Conservation (phyloP, 208 protist species). For the Trypanosoma platydactyli region DNA sequence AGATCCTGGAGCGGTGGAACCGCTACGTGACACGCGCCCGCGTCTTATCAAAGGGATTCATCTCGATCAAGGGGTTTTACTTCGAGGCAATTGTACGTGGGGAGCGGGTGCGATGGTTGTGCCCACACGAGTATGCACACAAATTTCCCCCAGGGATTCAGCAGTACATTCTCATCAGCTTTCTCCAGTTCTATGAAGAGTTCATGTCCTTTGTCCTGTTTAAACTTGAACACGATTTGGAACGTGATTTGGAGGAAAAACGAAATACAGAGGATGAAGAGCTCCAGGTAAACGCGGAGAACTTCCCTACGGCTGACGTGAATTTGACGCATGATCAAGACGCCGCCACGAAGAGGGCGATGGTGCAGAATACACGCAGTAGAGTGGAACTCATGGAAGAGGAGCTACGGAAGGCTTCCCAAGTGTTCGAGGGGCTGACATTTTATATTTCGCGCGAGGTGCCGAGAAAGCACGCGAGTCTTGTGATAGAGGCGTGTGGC, state of each 20-base stretch:
- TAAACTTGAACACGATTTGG: constrained; percentile 92
- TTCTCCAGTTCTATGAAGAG: constrained; percentile 97
- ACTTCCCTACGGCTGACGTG: constrained; percentile 37
- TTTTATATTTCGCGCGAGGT: constrained; percentile 93
- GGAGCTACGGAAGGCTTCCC: constrained; percentile 61
- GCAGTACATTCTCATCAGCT: constrained; percentile 95
- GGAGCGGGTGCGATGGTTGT: constrained; percentile 96
- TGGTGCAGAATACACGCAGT: constrained; percentile 37
- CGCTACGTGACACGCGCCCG: constrained; percentile 83
- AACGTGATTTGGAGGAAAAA: constrained; percentile 67
- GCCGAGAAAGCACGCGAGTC: constrained; percentile 82
- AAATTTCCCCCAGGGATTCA: constrained; percentile 94
- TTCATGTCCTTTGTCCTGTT: constrained; percentile 97
- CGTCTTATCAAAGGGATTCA: constrained; percentile 94
- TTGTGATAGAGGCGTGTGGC: constrained; percentile 89
- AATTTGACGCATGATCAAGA: constrained; percentile 32
- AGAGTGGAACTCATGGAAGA: constrained; percentile 47
- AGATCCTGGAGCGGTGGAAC: constrained; percentile 76
- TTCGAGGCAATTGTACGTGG: constrained; percentile 97
- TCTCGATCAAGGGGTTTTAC: constrained; percentile 99
- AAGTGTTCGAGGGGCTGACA: constrained; percentile 69
- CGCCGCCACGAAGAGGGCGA: constrained; percentile 4
- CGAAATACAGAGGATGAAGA: constrained; percentile 66
- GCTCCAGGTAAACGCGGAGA: constrained; percentile 46
- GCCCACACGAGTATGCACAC: constrained; percentile 97